These are phyloP conservation scores for Lentinula novae-zelandiae DNA, from an alignment of 1,284 basidiomycete species.

Conservation along the genomic window DNA sequence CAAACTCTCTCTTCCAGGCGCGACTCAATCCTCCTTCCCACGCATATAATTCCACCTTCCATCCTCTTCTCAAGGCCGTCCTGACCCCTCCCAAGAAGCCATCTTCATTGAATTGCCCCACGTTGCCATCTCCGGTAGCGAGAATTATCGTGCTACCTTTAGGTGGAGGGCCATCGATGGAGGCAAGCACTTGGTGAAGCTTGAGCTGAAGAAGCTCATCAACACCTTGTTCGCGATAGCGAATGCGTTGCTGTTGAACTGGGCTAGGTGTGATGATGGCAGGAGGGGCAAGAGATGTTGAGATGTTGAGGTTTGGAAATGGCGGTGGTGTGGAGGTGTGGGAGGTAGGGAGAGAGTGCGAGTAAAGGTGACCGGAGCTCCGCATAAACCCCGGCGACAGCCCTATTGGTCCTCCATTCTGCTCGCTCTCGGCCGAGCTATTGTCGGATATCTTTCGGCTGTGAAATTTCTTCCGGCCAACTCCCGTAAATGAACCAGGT, in stretches of 20 bases:
- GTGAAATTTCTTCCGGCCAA: constrained; percentile 24
- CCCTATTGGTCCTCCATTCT: constrained; percentile 17
- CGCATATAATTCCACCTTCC: constrained; percentile 84
- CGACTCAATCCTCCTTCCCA: constrained; percentile 79
- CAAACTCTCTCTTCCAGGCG: constrained; percentile 68
- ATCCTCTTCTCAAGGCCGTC: constrained; percentile 78
- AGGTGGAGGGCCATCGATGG: constrained; percentile 56
- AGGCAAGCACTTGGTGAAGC: constrained; percentile 77
- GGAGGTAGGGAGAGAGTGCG: constrained; percentile 11
- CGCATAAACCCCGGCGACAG: constrained; percentile 18
- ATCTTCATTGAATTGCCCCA: constrained; percentile 84
- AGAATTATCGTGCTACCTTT: constrained; percentile 75
- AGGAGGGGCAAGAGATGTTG: constrained; percentile 8
- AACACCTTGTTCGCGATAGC: constrained; percentile 80
- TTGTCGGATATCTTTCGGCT: constrained; percentile 29
- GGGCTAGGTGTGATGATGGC: constrained; percentile 9
- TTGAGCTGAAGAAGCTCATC: constrained; percentile 87
- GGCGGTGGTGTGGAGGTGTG: constrained; percentile 9
- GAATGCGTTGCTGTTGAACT: constrained; percentile 27
- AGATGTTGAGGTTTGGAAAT: neutral
- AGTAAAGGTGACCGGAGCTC: neutral
- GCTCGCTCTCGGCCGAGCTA: constrained; percentile 30
- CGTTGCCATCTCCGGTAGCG: constrained; percentile 87
- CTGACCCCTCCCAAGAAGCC: constrained; percentile 83
- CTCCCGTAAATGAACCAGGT: neutral